Evolutionary conservation across 2,329 filamentous ascomycete genomes (phyloP).

Genomic region (Pseudocercospora fijiensis): DNA sequence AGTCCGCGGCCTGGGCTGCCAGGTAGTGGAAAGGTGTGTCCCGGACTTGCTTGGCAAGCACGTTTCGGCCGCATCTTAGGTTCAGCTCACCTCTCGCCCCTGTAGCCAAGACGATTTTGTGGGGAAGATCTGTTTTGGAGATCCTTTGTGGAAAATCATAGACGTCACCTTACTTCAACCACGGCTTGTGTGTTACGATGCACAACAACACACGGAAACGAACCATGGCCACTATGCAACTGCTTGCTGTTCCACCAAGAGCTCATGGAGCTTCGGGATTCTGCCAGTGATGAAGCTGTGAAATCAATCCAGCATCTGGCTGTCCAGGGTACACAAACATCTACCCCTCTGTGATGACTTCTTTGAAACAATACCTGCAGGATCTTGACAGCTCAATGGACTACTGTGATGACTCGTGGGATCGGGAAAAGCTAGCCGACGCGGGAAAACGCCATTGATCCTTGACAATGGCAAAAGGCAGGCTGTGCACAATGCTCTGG

Average conservation of each 20-base stretch:
- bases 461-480: slow-evolving; percentile 13
- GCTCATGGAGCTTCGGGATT: neutral
- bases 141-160: slow-evolving; percentile 15
- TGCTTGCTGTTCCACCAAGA: neutral
- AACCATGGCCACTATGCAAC: neutral
- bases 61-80: slow-evolving; percentile 7
- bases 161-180: slow-evolving; percentile 7
- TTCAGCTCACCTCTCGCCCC: slow-evolving; percentile 4
- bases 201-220: slow-evolving; percentile 4
- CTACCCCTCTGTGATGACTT: neutral
- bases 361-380: neutral
- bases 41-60: slow-evolving; percentile 9
- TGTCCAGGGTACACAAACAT: neutral
- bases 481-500: slow-evolving; percentile 18
- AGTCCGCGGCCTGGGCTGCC: slow-evolving; percentile 10
- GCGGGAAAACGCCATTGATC: slow-evolving; percentile 4
- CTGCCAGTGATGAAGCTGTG: neutral
- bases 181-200: neutral
- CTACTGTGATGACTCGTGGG: neutral
- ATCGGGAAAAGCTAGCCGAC: slow-evolving; percentile 8
- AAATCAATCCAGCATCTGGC: neutral
- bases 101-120: slow-evolving; percentile 17
- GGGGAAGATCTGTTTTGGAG: slow-evolving; percentile 15
- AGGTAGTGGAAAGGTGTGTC: slow-evolving; percentile 1
- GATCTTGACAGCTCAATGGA: neutral